These are phyloP conservation scores for Pythium aristosporum DNA, from an alignment of 352 stramenopile species.

Conservation along the genomic window DNA sequence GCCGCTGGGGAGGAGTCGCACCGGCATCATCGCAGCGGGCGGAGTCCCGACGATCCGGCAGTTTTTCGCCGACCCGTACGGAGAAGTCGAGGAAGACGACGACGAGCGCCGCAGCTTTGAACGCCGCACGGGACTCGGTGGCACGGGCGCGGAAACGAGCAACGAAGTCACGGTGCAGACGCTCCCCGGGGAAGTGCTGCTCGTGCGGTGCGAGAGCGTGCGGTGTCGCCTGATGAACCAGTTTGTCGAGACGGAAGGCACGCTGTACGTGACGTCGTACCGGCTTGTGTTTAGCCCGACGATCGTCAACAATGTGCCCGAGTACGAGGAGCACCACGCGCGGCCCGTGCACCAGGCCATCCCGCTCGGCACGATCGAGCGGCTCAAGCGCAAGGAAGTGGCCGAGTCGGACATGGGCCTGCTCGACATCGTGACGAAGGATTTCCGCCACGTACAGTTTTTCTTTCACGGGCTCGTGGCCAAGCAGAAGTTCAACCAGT, in stretches of 20 bases:
- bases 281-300: conserved; percentile 73
- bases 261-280: conserved; percentile 80
- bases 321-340: conserved; percentile 22
- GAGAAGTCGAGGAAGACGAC: conserved; percentile 17
- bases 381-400: conserved; percentile 73
- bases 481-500: conserved; percentile 77
- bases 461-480: conserved; percentile 70
- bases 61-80: conserved; percentile 21
- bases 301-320: conserved; percentile 4
- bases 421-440: conserved; percentile 75
- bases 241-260: conserved; percentile 31
- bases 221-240: conserved; percentile 54
- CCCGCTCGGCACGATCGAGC: conserved; percentile 65
- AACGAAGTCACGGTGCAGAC: conserved; percentile 43
- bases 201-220: conserved; percentile 65
- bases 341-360: conserved; percentile 62
- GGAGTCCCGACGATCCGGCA: neutral
- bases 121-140: conserved; percentile 2
- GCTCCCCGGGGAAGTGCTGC: conserved; percentile 61
- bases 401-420: conserved; percentile 71
- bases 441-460: conserved; percentile 80
- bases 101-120: conserved; percentile 19
- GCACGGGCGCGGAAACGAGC: neutral
- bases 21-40: neutral
- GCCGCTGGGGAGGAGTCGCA: neutral